Conservation (phyloP, 163 green algal genomes). For the Chloromonas sp. region DNA sequence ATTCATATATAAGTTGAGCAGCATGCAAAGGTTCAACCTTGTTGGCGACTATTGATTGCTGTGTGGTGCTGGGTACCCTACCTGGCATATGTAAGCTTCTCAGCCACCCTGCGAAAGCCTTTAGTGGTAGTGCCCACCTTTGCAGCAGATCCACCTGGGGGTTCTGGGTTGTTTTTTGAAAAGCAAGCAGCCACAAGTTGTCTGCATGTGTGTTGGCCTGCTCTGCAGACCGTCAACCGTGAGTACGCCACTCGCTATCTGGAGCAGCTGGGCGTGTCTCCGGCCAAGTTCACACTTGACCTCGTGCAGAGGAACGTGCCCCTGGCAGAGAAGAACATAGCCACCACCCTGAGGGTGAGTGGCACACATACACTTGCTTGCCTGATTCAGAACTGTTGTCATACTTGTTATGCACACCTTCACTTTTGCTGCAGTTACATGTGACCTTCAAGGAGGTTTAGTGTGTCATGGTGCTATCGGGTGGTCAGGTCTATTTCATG, state of each 20-base stretch:
- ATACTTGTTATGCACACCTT: background rate
- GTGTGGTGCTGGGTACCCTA: too few species aligned
- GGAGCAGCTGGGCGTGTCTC: conserved; percentile 33
- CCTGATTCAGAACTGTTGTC: background rate
- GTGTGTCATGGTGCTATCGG: background rate
- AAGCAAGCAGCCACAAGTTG: too few species aligned
- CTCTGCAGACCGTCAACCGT: conserved; percentile 22
- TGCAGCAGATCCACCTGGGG: background rate
- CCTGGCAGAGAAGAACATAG: conserved; percentile 27
- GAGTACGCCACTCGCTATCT: conserved; percentile 42
- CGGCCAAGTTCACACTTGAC: conserved; percentile 26
- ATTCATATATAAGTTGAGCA: too few species aligned
- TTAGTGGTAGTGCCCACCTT: background rate
- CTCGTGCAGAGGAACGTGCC: conserved; percentile 36
- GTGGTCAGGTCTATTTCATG: background rate
- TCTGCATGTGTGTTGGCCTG: background rate
- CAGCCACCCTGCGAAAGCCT: too few species aligned
- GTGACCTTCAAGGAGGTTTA: background rate
- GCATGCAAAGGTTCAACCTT: too few species aligned
- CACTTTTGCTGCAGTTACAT: background rate
- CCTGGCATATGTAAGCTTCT: too few species aligned
- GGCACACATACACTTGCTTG: background rate
- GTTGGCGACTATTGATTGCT: too few species aligned
- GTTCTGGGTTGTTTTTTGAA: too few species aligned
- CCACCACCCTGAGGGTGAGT: conserved; percentile 28